Base-by-base conservation (phyloP, 2,329 filamentous ascomycete genomes). In the Fusarium sambucinum region DNA sequence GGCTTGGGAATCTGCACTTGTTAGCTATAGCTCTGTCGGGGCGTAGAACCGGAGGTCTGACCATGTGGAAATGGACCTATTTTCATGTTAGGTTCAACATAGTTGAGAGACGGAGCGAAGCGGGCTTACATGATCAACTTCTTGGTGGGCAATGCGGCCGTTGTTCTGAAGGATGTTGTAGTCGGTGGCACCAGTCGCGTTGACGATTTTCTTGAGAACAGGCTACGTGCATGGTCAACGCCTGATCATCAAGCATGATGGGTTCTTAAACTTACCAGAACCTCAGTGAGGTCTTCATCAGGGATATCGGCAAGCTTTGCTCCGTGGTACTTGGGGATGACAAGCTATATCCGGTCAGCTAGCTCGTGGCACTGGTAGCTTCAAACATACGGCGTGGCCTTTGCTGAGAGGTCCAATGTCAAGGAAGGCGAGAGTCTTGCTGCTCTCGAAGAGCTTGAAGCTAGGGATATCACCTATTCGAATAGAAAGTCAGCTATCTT, bases 161-260 rank as follows among this genome's bases (percentile, higher is more conserved):
- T 99, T 99, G 83, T 99, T 99, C 83, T 99, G 96, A 62, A 99
- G 83, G 48, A 99, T 87, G 77, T 99, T 99, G 85, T 93, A 99
- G 79, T 98, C 87, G 52, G 84, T 83, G 6, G 91, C 90, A 37
- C 92, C 92, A 6, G 88, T 89, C 29, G 94, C 95, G 21, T 84
- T 80, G 48, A 91, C 94, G 47, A 99, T 88, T 80, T 92, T 95
- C 87, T 97, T 97, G 47, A 93, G 90, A 17, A 76, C 77, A 45
- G 79, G 79, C 79, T 81, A 47, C 11, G n/a, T 16, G 17, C 35
- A 37, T 12, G 5, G 12, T 72, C n/a, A 72, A 63, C 38, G n/a
- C 13, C 27, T 33, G 12, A 8, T 23, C 10, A 19, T 41, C 16
- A 10, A 21, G 23, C 25, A 13, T 19, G 4, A 11, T 13, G 17